Evolutionary conservation across 2,329 filamentous ascomycete species (phyloP).

Genomic region (Aspergillus uvarum): DNA sequence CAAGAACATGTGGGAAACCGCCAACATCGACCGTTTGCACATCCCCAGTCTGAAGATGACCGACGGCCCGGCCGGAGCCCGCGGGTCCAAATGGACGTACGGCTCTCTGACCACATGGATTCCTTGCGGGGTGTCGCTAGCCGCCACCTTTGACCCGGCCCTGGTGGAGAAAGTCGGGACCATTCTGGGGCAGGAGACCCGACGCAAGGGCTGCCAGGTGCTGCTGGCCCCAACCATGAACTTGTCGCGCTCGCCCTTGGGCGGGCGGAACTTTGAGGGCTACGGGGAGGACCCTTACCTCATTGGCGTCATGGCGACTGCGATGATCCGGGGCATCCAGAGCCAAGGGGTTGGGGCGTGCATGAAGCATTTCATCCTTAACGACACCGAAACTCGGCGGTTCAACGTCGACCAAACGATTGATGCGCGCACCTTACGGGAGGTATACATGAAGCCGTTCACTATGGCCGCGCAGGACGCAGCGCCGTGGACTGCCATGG

Average conservation of each 20-base stretch:
- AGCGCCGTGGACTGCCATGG: slow-evolving; percentile 16
- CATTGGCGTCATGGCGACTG: slow-evolving; percentile 3
- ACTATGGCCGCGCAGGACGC: slow-evolving; percentile 6
- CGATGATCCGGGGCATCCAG: slow-evolving; percentile 13
- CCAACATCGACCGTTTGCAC: neutral
- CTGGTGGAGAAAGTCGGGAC: neutral
- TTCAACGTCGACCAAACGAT: slow-evolving; percentile 7
- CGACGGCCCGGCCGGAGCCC: slow-evolving; percentile 8
- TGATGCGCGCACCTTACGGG: slow-evolving; percentile 13
- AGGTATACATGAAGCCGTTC: slow-evolving; percentile 19
- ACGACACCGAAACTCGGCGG: slow-evolving; percentile 14
- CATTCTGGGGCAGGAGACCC: neutral
- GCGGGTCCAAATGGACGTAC: slow-evolving; percentile 1
- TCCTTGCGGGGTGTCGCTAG: slow-evolving; percentile 3
- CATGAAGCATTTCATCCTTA: slow-evolving; percentile 21
- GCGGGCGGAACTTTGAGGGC: slow-evolving; percentile 21
- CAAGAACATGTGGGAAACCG: slow-evolving; percentile 5
- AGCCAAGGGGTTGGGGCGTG: slow-evolving; percentile 6
- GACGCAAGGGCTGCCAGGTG: neutral
- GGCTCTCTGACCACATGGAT: slow-evolving; percentile 6
- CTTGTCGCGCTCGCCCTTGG: slow-evolving; percentile 12
- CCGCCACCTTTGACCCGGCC: slow-evolving; percentile 1
- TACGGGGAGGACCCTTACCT: slow-evolving; percentile 21
- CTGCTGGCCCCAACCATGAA: slow-evolving; percentile 9
- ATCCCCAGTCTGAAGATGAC: slow-evolving; percentile 5